Base-by-base conservation (phyloP, 495 filamentous ascomycete species). In the Talaromyces proteolyticus region DNA sequence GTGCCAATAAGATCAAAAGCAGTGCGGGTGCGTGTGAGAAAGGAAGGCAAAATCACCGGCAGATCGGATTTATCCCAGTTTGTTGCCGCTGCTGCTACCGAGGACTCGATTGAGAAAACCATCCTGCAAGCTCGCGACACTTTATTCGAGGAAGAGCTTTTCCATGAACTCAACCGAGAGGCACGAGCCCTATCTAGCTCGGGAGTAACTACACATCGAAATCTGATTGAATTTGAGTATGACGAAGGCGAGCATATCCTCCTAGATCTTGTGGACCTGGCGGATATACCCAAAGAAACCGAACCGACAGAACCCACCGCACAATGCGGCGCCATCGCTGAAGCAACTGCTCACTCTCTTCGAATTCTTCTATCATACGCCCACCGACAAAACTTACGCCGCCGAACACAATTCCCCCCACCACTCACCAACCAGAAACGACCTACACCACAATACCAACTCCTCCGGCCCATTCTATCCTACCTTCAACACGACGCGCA, bases 91-190 rank as follows among this genome's bases (percentile, higher is more conserved):
- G 54, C 59, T 3, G 53, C 50, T 6, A 42, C 46, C 4, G 57
- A 64, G 7, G 59, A 65, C 2, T 66, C 73, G 1, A 68, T 82
- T 14, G 82, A 91, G 52, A 72, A 82, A 29, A 78, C 78, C 6
- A 88, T 97, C 40, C 75, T 85, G 16, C 84, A 89, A 55, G 89
- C 91, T 10, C 83, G 91, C 22, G 86, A 99, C 63, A 90, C 87
- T 49, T 73, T 95, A 1, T 96, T 88, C 59, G 87, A 91, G 47
- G 85, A 95, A 58, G 94, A 99, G 60, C 67, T 99, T n/a, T 95
- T 90, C 75, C 83, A 95, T 53, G 93, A 97, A 64, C 64, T 99
- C 18, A 81, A 84, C 42, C 78, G 87, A 10, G 94, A 99, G 67
- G 84, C 86, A 2, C 82, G 89, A 5, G 68, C 75, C 0, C 67